Evolutionary conservation across 352 stramenopile species (phyloP), one percentile per base, ranked within the genome.

Genomic region (Phytopythium ostracodes): DNA sequence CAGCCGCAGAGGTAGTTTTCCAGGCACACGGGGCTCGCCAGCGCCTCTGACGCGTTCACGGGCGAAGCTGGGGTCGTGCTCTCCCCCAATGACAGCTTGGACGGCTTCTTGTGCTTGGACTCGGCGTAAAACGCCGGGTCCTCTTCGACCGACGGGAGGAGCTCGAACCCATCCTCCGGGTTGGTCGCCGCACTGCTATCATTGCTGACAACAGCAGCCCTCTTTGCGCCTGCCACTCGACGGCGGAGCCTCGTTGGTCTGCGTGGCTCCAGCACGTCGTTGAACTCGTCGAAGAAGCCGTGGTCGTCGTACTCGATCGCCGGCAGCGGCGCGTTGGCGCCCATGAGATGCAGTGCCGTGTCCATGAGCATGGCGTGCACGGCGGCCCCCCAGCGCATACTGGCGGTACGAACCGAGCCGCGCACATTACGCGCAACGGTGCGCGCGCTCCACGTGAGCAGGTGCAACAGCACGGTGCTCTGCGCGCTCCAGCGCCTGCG

Each of bases 1-100:
- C 84, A 92, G 0, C 49, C 60, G 51, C 81, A 91, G 20, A 92
- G 60, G 67, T 88, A 92, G 56, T 80, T 79, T 56, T 85, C 69
- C 24, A 88, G 67, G n/a, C 75, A 75, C 17, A 86, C 63, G 6
- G 64, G 27, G 2, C 61, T 62, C 20, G 59, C 4, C 9, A 59
- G 35, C 9, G 53, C n/a, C 8, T 59, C 33, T 0, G 60, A 51
- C 1, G 57, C 31, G 2, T 51, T 56, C 31, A 55, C 57, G 10
- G 49, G 40, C 29, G 29, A 3, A 33, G 29, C 29, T 33, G 3
- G 29, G 29, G 7, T 8, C 24, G n/a, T 60, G 60, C 12, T 47
- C 33, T 46, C 24, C n/a, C n/a, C 29, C 17, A 38, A 29, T 25
- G 44, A 22, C 27, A 40, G 38, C 31, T 29, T 47, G 50, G 15